A percentile compares a stretch with the other conserved stretches of the same genome.
Conservation (phyloP, 768 basidiomycete species). For the Hemileccinum rubropunctum region DNA sequence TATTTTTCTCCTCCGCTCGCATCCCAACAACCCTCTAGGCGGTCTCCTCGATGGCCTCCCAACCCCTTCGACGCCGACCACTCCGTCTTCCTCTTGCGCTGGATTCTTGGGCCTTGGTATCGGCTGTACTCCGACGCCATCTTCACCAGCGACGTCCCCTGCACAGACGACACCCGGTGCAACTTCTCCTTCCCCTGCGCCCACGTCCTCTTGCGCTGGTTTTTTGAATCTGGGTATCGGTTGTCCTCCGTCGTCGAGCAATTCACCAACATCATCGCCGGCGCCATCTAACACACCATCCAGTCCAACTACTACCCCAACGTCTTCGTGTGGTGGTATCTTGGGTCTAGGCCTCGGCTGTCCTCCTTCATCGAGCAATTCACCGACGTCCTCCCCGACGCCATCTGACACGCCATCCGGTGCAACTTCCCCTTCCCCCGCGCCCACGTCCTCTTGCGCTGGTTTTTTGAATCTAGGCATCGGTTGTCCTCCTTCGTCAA, state of each 20-base stretch:
- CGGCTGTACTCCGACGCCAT: not conserved
- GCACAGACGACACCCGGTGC: not conserved
- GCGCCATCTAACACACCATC: not conserved
- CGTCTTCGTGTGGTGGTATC: slow-evolving; percentile 6
- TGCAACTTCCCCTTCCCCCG: not conserved
- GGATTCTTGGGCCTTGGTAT: not conserved
- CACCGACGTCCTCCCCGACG: not conserved
- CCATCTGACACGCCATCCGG: not conserved
- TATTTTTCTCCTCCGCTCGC: not conserved
- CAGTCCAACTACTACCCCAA: not conserved
- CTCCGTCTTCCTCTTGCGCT: not conserved
- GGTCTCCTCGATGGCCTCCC: not conserved
- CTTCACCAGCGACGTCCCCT: slow-evolving; percentile 1
- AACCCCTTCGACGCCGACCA: slow-evolving; percentile 2
- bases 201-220: slow-evolving; percentile 3
- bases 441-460: not conserved
- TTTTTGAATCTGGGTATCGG: slow-evolving; percentile 13
- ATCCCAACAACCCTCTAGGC: slow-evolving; percentile 2
- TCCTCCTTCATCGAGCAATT: not conserved
- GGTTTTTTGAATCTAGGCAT: slow-evolving; percentile 13
- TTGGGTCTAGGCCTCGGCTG: slow-evolving; percentile 14
- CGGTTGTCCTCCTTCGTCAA: slow-evolving; percentile 9
- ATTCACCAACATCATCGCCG: not conserved
- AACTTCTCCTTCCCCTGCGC: not conserved
- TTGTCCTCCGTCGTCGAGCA: slow-evolving; percentile 5